These are phyloP conservation scores for Annulohypoxylon truncatum DNA, from an alignment of 2,329 filamentous ascomycete genomes.

Conservation along the genomic window DNA sequence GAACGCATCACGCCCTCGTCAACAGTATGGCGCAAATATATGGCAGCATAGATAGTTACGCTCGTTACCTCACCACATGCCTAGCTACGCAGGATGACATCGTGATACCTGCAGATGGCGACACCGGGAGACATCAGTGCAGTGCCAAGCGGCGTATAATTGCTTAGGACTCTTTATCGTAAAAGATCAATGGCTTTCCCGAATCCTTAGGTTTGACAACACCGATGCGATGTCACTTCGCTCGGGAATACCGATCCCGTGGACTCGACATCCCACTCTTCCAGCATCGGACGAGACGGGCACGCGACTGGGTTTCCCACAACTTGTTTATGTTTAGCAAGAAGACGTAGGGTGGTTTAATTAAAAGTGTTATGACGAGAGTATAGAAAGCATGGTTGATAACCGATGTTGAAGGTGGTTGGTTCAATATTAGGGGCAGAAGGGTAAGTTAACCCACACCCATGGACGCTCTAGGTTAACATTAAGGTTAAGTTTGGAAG, in stretches of 20 bases:
- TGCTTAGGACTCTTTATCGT: constrained; percentile 22
- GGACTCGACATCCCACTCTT: constrained; percentile 4
- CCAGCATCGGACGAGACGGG: constrained; percentile 1
- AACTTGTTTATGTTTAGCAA: neutral
- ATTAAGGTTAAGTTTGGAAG: constrained; percentile 9
- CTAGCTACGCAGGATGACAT: constrained; percentile 20
- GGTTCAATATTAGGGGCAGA: neutral
- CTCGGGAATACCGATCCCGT: constrained; percentile 23
- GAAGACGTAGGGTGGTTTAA: constrained; percentile 8
- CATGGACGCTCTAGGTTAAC: neutral
- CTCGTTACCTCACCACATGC: constrained; percentile 15
- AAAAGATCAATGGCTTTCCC: constrained; percentile 15
- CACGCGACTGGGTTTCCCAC: constrained; percentile 11
- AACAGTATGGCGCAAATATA: constrained; percentile 32
- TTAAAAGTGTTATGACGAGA: constrained; percentile 4
- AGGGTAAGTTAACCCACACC: neutral
- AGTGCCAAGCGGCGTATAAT: neutral
- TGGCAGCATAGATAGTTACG: constrained; percentile 4
- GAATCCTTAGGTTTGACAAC: constrained; percentile 21
- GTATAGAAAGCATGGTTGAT: neutral
- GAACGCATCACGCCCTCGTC: constrained; percentile 31
- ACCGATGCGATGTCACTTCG: constrained; percentile 27
- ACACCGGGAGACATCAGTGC: constrained; percentile 19
- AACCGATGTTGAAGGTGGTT: neutral
- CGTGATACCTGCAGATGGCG: constrained; percentile 30